Base-by-base conservation (phyloP, 257 asterid species). In the Capsicum pubescens region DNA sequence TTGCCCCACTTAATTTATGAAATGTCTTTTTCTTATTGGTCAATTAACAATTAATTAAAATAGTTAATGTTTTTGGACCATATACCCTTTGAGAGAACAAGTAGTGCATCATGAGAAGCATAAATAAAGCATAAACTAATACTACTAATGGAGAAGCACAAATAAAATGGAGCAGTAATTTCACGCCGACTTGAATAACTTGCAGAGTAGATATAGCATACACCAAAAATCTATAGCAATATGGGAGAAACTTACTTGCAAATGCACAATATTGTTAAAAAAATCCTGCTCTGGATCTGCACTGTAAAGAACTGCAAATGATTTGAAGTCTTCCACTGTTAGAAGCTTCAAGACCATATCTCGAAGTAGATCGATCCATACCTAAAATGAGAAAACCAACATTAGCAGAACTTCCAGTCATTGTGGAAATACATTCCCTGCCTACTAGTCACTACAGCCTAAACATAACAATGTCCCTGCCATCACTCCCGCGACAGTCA, bases 341-440 rank as follows among this genome's bases (percentile, higher is more conserved):
- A 97, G 99, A 74, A 96, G 91, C 92, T 92, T 94, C 92, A 92
- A 74, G 82, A 93, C 98, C 98, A 96, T 96, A 88, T 88, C 97
- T 78, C 92, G 88, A 77, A 96, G 95, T 86, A 96, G 87, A 87
- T 94, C 98, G 86, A 93, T 87, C 99, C 99, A 96, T 69, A 91
- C 92, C 99, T 96, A 88, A 84, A 86, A 87, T 26, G 78, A 86
- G 80, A 82, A 82, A 83, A 74, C 60, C 17, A 69, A 55, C 74
- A 44, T 77, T 16, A 83, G 69, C 67, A 78, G 16, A 44, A 76
- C 11, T 55, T 54, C 26, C 26, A 14, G 54, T 54, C 81, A 46
- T 14, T 52, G 48, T 50, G 63, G 19, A 76, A 14, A 54, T 26
- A 52, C 11, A 72, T 48, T 48, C 19, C 35, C 80, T 72, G 80